Conservation (phyloP, 208 protist species). For the Trypanosoma vivax region DNA sequence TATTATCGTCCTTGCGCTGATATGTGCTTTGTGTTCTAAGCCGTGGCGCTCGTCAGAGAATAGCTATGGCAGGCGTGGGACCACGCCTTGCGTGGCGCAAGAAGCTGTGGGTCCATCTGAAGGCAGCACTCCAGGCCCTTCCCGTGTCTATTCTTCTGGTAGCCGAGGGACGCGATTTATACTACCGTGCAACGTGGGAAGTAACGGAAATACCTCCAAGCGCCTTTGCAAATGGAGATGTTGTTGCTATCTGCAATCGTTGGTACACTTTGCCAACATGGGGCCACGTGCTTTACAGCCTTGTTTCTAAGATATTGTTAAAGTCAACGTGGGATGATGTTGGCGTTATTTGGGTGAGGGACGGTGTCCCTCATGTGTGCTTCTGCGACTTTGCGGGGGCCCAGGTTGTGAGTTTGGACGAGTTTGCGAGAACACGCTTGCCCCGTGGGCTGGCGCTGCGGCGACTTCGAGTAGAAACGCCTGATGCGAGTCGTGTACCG, state of each 20-base stretch:
- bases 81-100: slow-evolving; percentile 52
- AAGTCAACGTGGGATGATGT: slow-evolving; percentile 87
- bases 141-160: slow-evolving; percentile 72
- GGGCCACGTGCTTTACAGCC: slow-evolving; percentile 64
- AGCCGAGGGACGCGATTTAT: slow-evolving; percentile 72
- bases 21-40: too few relatives aligned
- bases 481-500: slow-evolving; percentile 8
- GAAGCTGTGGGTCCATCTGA: slow-evolving; percentile 55
- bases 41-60: too few relatives aligned
- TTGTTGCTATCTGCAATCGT: slow-evolving; percentile 79
- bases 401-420: slow-evolving; percentile 49
- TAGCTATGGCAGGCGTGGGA: slow-evolving; percentile 44
- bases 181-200: slow-evolving; percentile 78
- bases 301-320: slow-evolving; percentile 73
- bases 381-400: slow-evolving; percentile 65
- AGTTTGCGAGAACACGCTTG: slow-evolving; percentile 45
- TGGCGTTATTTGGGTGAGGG: slow-evolving; percentile 51
- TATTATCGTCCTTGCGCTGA: too few relatives aligned
- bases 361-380: slow-evolving; percentile 55
- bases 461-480: slow-evolving; percentile 35
- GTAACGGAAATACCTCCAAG: slow-evolving; percentile 33
- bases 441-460: slow-evolving; percentile 71
- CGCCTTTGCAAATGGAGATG: slow-evolving; percentile 67
- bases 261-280: slow-evolving; percentile 85
- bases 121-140: slow-evolving; percentile 71